These are phyloP conservation scores for Esteya vermicola DNA, from an alignment of 2,329 filamentous ascomycete genomes.

Conservation along the genomic window DNA sequence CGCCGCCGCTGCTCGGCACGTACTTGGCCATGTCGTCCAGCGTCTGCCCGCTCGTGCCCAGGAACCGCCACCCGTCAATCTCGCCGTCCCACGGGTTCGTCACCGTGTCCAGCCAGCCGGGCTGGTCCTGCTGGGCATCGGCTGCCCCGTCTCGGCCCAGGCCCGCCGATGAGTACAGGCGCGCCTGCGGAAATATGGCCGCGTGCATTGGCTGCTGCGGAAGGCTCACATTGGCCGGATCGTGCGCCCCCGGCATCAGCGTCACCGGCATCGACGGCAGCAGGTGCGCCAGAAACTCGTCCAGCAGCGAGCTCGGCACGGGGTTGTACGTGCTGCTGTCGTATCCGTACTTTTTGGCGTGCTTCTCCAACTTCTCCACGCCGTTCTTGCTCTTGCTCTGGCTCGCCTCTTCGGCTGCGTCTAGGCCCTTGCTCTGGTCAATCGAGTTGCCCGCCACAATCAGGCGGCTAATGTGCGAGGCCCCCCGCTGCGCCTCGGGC, in stretches of 20 bases:
- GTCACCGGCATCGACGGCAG: conserved; percentile 82
- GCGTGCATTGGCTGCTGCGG: conserved; percentile 89
- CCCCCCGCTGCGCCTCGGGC: conserved; percentile 39
- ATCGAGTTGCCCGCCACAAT: conserved; percentile 90
- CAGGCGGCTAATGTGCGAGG: conserved; percentile 62
- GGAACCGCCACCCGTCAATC: conserved; percentile 74
- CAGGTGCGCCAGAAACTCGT: conserved; percentile 66
- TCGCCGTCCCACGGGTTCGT: conserved; percentile 93
- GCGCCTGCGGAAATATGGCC: conserved; percentile 71
- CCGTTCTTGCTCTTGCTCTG: not conserved
- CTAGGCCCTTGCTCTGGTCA: conserved; percentile 20
- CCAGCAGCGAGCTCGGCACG: conserved; percentile 67
- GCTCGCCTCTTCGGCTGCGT: conserved; percentile 10
- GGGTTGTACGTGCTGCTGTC: conserved; percentile 82
- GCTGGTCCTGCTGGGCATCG: conserved; percentile 20
- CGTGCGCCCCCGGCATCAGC: conserved; percentile 66
- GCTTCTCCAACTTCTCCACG: conserved; percentile 22
- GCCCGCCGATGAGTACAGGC: conserved; percentile 49
- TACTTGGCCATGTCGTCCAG: conserved; percentile 92
- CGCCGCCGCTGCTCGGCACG: too few species aligned
- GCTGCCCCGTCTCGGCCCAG: too few species aligned
- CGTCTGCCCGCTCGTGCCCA: conserved; percentile 84
- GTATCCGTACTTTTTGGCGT: conserved; percentile 80
- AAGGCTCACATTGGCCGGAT: conserved; percentile 79
- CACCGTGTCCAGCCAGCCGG: conserved; percentile 64